phyloP scores from a whole-genome alignment of 1,139 yeast genomes.

The Meyerozyma sp. region DNA sequence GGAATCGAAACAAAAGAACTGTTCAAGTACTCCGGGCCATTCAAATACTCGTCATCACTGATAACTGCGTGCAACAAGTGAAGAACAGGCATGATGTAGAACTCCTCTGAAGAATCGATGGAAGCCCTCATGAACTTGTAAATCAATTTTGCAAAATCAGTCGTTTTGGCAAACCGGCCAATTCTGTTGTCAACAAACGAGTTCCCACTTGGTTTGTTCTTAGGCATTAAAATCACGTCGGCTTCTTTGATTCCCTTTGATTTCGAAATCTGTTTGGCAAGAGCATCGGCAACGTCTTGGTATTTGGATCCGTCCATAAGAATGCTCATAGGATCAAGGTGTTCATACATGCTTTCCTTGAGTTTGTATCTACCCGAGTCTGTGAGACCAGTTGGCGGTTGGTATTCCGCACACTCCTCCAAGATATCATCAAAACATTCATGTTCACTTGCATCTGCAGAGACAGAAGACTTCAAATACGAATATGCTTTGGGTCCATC shows the following conservation, averaged over 20 bases:
- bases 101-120: constrained; percentile 44
- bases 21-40: constrained; percentile 35
- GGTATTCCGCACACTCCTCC: constrained; percentile 36
- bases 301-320: constrained; percentile 30
- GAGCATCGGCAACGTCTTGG: constrained; percentile 29
- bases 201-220: constrained; percentile 30
- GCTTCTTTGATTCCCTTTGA: constrained; percentile 27
- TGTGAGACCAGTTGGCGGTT: constrained; percentile 33
- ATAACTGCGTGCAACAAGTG: constrained; percentile 65
- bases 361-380: constrained; percentile 41
- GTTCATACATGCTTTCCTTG: constrained; percentile 32
- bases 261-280: constrained; percentile 22
- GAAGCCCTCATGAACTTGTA: constrained; percentile 53
- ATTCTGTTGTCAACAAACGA: constrained; percentile 32
- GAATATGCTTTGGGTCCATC: constrained; percentile 54
- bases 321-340: constrained; percentile 35
- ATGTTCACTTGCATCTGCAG: constrained; percentile 28
- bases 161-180: constrained; percentile 49
- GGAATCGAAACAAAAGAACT: constrained; percentile 49
- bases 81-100: constrained; percentile 52
- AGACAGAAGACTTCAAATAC: constrained; percentile 33
- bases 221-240: constrained; percentile 38
- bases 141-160: constrained; percentile 49
- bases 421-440: constrained; percentile 33
- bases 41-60: constrained; percentile 44